phyloP scores from a whole-genome alignment of 2,329 filamentous ascomycete genomes.

The Fusarium sp. region DNA sequence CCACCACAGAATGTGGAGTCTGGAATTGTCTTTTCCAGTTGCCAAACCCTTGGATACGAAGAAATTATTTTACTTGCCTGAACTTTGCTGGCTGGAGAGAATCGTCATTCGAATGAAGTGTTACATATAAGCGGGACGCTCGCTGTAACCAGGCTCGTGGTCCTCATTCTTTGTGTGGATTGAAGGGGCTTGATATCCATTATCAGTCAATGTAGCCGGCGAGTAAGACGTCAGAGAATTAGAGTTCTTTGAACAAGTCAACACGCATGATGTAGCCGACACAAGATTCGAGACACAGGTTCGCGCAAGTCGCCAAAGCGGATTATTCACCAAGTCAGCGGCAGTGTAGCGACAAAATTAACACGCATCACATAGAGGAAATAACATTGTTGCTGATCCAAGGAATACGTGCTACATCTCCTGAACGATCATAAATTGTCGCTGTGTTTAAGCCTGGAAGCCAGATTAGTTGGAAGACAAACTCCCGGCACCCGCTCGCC shows the following conservation, averaged over 20 bases:
- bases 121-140: not conserved
- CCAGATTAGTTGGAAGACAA: not conserved
- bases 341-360: not conserved
- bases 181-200: not conserved
- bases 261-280: conserved; percentile 29
- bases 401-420: not conserved
- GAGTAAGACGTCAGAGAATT: conserved; percentile 1
- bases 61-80: not conserved
- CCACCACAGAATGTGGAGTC: not conserved
- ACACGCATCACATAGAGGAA: not conserved
- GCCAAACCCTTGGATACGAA: not conserved
- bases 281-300: not conserved
- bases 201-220: not conserved
- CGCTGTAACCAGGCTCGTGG: not conserved
- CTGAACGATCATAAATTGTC: not conserved
- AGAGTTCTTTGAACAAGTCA: conserved; percentile 28
- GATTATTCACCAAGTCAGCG: not conserved
- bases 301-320: not conserved
- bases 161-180: conserved; percentile 10
- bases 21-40: conserved; percentile 4
- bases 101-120: conserved; percentile 15
- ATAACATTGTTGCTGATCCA: not conserved
- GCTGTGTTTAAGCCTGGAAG: not conserved
- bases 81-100: conserved; percentile 3
- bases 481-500: conserved; percentile 41